Percentiles rank a stretch among this genome's conserved stretches.
Evolutionary conservation across 2,329 filamentous ascomycete species (phyloP).

Genomic region (Fragosphaeria purpurea): DNA sequence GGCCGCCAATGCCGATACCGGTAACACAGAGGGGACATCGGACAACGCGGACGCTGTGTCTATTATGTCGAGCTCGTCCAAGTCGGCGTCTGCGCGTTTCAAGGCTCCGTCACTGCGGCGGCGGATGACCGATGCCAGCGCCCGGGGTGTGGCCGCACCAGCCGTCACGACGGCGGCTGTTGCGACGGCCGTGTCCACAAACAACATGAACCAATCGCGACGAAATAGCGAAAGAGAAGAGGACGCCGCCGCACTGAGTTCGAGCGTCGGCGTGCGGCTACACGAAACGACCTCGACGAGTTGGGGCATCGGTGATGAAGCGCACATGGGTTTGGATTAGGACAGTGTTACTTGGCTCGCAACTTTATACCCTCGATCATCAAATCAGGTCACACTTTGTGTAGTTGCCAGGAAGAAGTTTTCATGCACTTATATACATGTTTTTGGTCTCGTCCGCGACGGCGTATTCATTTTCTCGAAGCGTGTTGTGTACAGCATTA

Average conservation of each 20-base stretch:
- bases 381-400: no score
- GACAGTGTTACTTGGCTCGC: no score
- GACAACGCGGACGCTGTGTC: constrained; percentile 33
- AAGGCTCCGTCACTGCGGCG: constrained; percentile 30
- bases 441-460: no score
- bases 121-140: constrained; percentile 19
- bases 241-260: constrained; percentile 27
- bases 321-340: constrained; percentile 69
- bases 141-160: constrained; percentile 3
- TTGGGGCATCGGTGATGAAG: constrained; percentile 78
- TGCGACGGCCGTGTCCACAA: constrained; percentile 6
- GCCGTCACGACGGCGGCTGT: constrained; percentile 3
- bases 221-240: constrained; percentile 34
- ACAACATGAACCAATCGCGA: constrained; percentile 21
- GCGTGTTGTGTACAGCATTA: no score
- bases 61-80: constrained; percentile 37
- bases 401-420: no score
- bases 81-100: constrained; percentile 25
- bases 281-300: constrained; percentile 44
- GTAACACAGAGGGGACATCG: constrained; percentile 1
- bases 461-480: no score
- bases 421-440: no score
- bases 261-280: constrained; percentile 38
- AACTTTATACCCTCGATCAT: no score
- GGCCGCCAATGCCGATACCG: constrained; percentile 7